Conservation (phyloP, 345 rosid species). For the Cochlearia excelsa region DNA sequence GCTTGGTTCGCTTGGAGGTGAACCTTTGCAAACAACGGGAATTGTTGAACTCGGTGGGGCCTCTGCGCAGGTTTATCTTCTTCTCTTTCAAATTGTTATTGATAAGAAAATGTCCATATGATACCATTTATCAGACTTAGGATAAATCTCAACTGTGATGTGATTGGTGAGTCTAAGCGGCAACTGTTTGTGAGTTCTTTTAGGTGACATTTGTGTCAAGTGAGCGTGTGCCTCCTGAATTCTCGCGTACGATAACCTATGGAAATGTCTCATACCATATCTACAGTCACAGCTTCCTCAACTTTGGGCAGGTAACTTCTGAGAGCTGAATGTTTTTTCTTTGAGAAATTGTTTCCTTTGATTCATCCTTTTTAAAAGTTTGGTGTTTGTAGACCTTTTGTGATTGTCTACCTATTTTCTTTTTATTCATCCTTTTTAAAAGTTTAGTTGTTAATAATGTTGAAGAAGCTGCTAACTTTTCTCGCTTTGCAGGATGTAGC, state of each 20-base stretch:
- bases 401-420: neutral
- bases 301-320: slow-evolving; percentile 71
- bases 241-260: slow-evolving; percentile 52
- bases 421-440: neutral
- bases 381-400: too few relatives aligned
- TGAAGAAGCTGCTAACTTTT: slow-evolving; percentile 21
- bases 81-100: slow-evolving; percentile 6
- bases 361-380: too few relatives aligned
- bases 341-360: neutral
- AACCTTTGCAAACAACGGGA: slow-evolving; percentile 73
- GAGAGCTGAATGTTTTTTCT: slow-evolving; percentile 7
- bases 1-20: slow-evolving; percentile 71
- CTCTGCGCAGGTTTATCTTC: slow-evolving; percentile 71
- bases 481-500: slow-evolving; percentile 67
- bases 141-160: too few relatives aligned
- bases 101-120: too few relatives aligned
- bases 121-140: too few relatives aligned
- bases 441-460: too few relatives aligned
- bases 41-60: slow-evolving; percentile 98
- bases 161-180: neutral
- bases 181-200: slow-evolving; percentile 33
- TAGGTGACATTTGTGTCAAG: slow-evolving; percentile 40
- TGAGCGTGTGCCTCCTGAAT: slow-evolving; percentile 66
- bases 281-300: slow-evolving; percentile 90
- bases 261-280: slow-evolving; percentile 64